Percentiles rank a stretch among this genome's conserved stretches.
Evolutionary conservation across 2,329 filamentous ascomycete genomes (phyloP).

Genomic region (Catunica adiposa): DNA sequence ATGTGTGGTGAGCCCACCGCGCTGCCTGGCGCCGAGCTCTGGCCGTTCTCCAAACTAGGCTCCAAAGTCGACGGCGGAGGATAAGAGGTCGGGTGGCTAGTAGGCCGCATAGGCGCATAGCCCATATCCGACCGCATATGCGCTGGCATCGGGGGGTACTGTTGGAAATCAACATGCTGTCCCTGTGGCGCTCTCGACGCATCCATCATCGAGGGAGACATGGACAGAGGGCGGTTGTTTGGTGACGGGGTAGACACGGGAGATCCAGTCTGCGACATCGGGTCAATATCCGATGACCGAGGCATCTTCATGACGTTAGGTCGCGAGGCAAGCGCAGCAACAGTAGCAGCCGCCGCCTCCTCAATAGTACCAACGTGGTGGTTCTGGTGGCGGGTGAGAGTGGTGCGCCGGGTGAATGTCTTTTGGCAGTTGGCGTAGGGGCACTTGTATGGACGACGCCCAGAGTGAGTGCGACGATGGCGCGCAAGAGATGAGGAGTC

Average conservation of each 20-base stretch:
- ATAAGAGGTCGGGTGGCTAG: conserved; percentile 71
- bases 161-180: conserved; percentile 37
- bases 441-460: conserved; percentile 92
- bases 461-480: conserved; percentile 87
- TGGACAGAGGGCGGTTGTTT: conserved; percentile 58
- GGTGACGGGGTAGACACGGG: conserved; percentile 71
- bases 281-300: conserved; percentile 50
- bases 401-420: conserved; percentile 91
- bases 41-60: conserved; percentile 50
- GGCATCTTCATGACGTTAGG: conserved; percentile 25
- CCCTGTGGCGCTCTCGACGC: not conserved
- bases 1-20: conserved; percentile 78
- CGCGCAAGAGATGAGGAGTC: conserved; percentile 88
- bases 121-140: conserved; percentile 67
- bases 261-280: conserved; percentile 54
- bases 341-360: conserved; percentile 77
- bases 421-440: conserved; percentile 96
- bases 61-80: conserved; percentile 67
- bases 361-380: conserved; percentile 91
- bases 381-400: conserved; percentile 86
- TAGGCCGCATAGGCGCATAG: conserved; percentile 48
- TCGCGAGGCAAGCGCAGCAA: conserved; percentile 56
- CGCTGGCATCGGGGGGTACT: conserved; percentile 61
- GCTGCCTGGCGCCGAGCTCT: conserved; percentile 40
- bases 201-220: conserved; percentile 49